These are phyloP conservation scores for Hymenoscyphus fraxineus DNA, from an alignment of 2,329 filamentous ascomycete species.

Conservation along the genomic window DNA sequence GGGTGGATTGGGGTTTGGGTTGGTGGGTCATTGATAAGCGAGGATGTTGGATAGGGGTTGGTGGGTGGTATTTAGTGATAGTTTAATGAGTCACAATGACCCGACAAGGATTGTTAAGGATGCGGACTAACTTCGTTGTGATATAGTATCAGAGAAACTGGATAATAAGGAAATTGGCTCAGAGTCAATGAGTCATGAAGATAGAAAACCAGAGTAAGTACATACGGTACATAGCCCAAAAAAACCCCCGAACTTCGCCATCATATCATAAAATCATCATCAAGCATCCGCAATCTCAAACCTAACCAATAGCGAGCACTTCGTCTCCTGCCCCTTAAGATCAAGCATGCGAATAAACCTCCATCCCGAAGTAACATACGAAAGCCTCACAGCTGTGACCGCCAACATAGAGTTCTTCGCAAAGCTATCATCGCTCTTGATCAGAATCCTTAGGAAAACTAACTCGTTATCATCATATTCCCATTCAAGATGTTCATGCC, in stretches of 20 bases:
- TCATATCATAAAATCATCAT: background rate
- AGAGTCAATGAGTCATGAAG: too few species aligned
- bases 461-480: constrained; percentile 65
- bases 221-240: background rate
- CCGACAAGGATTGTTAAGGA: too few species aligned
- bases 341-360: constrained; percentile 62
- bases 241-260: background rate
- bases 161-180: too few species aligned
- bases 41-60: background rate
- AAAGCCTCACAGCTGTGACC: constrained; percentile 56
- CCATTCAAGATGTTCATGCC: constrained; percentile 65
- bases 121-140: too few species aligned
- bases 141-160: too few species aligned
- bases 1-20: background rate
- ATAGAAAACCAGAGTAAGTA: background rate
- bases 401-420: constrained; percentile 59
- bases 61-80: background rate
- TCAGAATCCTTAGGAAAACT: constrained; percentile 58
- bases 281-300: constrained; percentile 50
- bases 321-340: constrained; percentile 60
- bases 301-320: constrained; percentile 57
- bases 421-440: constrained; percentile 65
- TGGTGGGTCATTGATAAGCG: background rate
- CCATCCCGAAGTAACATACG: constrained; percentile 56
- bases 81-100: too few species aligned